These are phyloP conservation scores for Stenogyne calaminthoides DNA, from an alignment of 305 asterid species.

Conservation along the genomic window DNA sequence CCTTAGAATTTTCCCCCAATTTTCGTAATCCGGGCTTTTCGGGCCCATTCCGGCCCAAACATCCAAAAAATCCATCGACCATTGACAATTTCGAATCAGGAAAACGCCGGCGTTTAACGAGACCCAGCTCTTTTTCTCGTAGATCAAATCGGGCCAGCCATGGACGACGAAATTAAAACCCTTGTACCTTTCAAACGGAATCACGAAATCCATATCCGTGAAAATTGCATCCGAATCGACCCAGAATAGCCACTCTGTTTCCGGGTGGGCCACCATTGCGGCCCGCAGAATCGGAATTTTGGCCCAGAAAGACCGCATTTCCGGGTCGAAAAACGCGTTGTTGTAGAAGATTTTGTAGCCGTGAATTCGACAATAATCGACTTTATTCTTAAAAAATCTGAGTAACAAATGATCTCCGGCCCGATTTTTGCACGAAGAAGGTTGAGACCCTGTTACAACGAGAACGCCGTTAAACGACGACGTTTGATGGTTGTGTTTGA, in stretches of 20 bases:
- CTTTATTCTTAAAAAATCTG: constrained; percentile 75
- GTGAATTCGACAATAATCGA: constrained; percentile 72
- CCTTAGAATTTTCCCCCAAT: constrained; percentile 54
- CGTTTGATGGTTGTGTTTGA: constrained; percentile 35
- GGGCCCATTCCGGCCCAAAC: constrained; percentile 80
- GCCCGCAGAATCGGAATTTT: constrained; percentile 64
- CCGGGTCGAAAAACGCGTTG: constrained; percentile 53
- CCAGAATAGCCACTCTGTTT: constrained; percentile 75
- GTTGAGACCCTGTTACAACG: constrained; percentile 68
- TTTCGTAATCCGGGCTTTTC: constrained; percentile 48
- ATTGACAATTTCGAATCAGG: constrained; percentile 68
- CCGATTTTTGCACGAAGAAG: constrained; percentile 58
- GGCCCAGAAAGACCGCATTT: constrained; percentile 68
- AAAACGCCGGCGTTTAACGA: constrained; percentile 67
- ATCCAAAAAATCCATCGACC: constrained; percentile 71
- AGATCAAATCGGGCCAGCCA: constrained; percentile 56
- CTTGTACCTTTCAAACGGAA: constrained; percentile 63
- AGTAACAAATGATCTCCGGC: constrained; percentile 64
- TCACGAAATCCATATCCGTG: constrained; percentile 69
- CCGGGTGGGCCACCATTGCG: constrained; percentile 81
- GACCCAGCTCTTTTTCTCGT: constrained; percentile 69
- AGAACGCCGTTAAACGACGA: constrained; percentile 44
- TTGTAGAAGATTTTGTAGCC: constrained; percentile 65
- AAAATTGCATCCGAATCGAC: constrained; percentile 77
- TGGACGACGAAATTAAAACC: constrained; percentile 58